Percentiles rank a stretch among this genome's conserved stretches.
Conservation (phyloP, 108 stramenopile species). For the Schizochytrium sp. region DNA sequence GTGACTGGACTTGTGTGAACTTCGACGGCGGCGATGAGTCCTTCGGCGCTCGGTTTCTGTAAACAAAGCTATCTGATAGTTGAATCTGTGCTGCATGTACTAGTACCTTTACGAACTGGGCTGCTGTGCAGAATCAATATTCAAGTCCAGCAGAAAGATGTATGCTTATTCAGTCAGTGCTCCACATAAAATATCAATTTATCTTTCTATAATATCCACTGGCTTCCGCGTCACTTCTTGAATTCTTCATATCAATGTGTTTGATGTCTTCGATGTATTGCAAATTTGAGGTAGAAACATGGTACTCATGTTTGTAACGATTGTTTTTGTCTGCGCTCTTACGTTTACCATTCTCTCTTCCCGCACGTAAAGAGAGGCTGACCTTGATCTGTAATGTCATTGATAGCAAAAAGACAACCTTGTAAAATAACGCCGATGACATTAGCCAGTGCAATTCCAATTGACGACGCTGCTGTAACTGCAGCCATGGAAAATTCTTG, state of each 20-base stretch:
- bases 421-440: conserved; percentile 81
- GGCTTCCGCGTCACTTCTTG: not conserved
- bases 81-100: not conserved
- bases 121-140: not conserved
- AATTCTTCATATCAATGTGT: not conserved
- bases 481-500: conserved; percentile 81
- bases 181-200: not conserved
- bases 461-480: conserved; percentile 79
- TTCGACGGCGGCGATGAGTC: conserved; percentile 54
- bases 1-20: conserved; percentile 51
- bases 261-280: not conserved
- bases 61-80: not conserved
- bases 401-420: conserved; percentile 79
- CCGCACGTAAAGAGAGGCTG: conserved; percentile 8
- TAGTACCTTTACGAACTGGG: not conserved
- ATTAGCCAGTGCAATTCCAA: conserved; percentile 82
- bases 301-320: not conserved
- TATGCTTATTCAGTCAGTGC: not conserved
- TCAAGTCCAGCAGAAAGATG: not conserved
- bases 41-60: conserved; percentile 14
- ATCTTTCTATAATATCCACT: not conserved
- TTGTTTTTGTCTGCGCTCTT: not conserved
- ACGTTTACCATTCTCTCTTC: not conserved
- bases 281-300: not conserved
- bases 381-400: conserved; percentile 68